phyloP scores from a whole-genome alignment of 2,329 filamentous ascomycete genomes.

The Chalaropsis thielavioides region DNA sequence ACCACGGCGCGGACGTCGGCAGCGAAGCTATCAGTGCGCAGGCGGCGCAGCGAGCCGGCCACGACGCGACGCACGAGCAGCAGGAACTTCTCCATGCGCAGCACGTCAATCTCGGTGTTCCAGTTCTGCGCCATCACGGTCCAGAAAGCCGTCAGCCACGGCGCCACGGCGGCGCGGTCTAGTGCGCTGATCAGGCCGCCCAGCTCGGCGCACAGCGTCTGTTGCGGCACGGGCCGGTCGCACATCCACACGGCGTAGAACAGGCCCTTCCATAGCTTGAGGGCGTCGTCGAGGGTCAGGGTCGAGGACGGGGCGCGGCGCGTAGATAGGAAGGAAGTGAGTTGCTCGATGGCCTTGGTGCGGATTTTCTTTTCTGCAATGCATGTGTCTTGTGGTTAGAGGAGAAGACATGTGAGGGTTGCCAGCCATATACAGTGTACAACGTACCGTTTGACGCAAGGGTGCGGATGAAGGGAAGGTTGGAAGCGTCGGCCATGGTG shows the following conservation, averaged over 20 bases:
- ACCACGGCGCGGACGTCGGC: slow-evolving; percentile 16
- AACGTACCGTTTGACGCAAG: slow-evolving; percentile 67
- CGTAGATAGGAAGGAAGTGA: slow-evolving; percentile 61
- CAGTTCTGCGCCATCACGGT: slow-evolving; percentile 55
- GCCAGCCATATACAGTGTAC: neutral
- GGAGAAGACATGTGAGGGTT: neutral
- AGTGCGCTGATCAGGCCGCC: slow-evolving; percentile 39
- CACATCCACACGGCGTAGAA: slow-evolving; percentile 93
- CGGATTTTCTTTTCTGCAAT: slow-evolving; percentile 60
- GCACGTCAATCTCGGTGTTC: slow-evolving; percentile 54
- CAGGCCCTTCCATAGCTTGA: slow-evolving; percentile 89
- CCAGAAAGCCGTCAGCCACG: slow-evolving; percentile 44
- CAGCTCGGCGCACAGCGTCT: slow-evolving; percentile 65
- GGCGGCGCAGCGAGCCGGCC: slow-evolving; percentile 44
- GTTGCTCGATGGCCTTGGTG: slow-evolving; percentile 60
- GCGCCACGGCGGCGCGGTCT: slow-evolving; percentile 36
- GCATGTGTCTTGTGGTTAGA: neutral
- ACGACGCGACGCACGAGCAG: slow-evolving; percentile 69
- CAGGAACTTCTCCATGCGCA: slow-evolving; percentile 86
- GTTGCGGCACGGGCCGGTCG: slow-evolving; percentile 76
- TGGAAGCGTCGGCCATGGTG: slow-evolving; percentile 30
- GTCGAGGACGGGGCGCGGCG: slow-evolving; percentile 22
- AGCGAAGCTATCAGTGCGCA: slow-evolving; percentile 7
- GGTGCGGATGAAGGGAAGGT: slow-evolving; percentile 65
- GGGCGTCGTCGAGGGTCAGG: slow-evolving; percentile 54